Evolutionary conservation across 2,329 filamentous ascomycete species (phyloP).

Genomic region (Intubia oerlemansii): DNA sequence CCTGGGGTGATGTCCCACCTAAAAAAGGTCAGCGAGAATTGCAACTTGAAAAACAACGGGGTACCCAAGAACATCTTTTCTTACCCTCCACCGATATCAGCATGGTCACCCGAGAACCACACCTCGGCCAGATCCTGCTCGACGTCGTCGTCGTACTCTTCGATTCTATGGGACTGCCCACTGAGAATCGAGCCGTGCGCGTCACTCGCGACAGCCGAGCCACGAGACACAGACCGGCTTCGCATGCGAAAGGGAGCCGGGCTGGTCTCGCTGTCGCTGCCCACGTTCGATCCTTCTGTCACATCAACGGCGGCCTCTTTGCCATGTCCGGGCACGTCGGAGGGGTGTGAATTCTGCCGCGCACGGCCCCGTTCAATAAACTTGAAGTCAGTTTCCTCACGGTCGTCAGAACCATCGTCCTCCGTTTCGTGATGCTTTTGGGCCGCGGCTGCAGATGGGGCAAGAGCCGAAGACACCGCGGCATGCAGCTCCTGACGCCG

Average conservation of each 20-base stretch:
- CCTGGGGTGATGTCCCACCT: constrained; percentile 34
- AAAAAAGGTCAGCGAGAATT: not conserved
- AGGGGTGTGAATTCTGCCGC: not conserved
- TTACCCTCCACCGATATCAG: constrained; percentile 47
- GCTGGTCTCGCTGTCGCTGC: not conserved
- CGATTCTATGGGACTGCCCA: too few species aligned
- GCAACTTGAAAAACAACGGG: not conserved
- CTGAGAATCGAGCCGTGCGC: constrained; percentile 4
- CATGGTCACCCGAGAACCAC: constrained; percentile 63
- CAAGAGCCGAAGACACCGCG: too few species aligned
- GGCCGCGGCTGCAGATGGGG: too few species aligned
- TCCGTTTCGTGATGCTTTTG: too few species aligned
- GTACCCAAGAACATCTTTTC: too few species aligned
- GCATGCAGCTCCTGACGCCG: constrained; percentile 2
- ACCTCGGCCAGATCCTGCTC: constrained; percentile 60
- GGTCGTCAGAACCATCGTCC: too few species aligned
- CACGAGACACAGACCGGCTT: not conserved
- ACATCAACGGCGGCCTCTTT: too few species aligned
- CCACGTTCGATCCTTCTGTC: too few species aligned
- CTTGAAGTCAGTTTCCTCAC: not conserved
- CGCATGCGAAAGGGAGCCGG: not conserved
- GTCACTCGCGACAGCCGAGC: too few species aligned
- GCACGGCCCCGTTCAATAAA: not conserved
- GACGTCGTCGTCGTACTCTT: constrained; percentile 21
- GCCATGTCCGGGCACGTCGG: too few species aligned